Conservation (phyloP, 345 rosid species). For the Cardiospermum halicacabum region DNA sequence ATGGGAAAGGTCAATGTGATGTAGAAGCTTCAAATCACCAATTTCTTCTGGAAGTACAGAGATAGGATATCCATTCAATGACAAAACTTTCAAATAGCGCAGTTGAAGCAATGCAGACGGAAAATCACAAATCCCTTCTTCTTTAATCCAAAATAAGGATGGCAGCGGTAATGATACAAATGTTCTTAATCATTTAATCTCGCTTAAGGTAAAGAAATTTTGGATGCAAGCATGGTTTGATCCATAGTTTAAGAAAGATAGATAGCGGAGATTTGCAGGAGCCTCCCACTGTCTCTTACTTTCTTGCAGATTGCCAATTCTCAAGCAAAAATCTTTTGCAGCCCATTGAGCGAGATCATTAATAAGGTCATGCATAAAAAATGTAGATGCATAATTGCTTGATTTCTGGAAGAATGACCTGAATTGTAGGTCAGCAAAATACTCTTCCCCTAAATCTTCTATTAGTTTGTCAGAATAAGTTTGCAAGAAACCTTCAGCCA, state of each 20-base stretch:
- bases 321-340: background rate
- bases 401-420: constrained; percentile 12
- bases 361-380: constrained; percentile 18
- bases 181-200: background rate
- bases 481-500: constrained; percentile 11
- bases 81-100: constrained; percentile 1
- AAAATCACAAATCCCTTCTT: background rate
- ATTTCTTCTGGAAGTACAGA: background rate
- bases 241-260: background rate
- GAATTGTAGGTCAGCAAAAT: background rate
- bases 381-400: background rate
- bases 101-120: background rate
- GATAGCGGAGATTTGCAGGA: background rate
- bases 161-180: background rate
- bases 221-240: background rate
- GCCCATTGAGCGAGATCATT: constrained; percentile 16
- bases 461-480: background rate
- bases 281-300: background rate
- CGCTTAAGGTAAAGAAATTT: too few relatives aligned
- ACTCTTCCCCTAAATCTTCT: constrained; percentile 12
- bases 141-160: background rate
- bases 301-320: background rate
- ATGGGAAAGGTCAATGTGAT: constrained; percentile 6
- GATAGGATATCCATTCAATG: constrained; percentile 1
- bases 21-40: constrained; percentile 5